Evolutionary conservation across 129 eudicot species (phyloP).

Genomic region (Lonicera japonica): DNA sequence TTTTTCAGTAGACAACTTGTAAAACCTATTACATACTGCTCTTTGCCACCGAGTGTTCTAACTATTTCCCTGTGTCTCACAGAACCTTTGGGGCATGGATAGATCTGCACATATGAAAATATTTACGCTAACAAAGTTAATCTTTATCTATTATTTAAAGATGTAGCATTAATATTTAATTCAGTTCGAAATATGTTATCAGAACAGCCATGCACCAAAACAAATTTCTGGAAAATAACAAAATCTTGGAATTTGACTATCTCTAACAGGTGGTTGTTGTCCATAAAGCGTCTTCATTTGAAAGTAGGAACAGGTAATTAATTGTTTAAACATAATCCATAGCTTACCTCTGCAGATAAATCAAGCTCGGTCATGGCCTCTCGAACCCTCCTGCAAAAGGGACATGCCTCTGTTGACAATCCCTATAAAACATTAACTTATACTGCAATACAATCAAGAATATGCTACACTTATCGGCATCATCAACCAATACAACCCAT

Average conservation of each 20-base stretch:
- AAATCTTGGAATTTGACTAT: too few relatives aligned
- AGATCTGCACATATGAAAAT: slow-evolving; percentile 24
- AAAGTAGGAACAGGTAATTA: neutral
- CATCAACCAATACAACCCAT: too few relatives aligned
- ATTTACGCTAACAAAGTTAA: neutral
- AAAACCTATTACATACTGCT: slow-evolving; percentile 25
- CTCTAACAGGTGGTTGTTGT: neutral
- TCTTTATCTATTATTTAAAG: too few relatives aligned
- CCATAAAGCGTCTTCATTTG: neutral
- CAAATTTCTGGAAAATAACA: too few relatives aligned
- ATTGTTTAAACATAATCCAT: neutral
- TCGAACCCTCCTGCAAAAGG: slow-evolving; percentile 49
- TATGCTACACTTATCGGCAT: too few relatives aligned
- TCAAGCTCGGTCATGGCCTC: slow-evolving; percentile 48
- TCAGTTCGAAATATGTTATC: neutral
- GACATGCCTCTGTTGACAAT: slow-evolving; percentile 52
- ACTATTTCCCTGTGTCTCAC: slow-evolving; percentile 38
- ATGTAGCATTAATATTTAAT: neutral
- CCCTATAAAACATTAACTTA: slow-evolving; percentile 14
- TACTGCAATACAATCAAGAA: slow-evolving; percentile 1
- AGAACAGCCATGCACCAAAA: too few relatives aligned
- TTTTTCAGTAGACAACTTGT: neutral
- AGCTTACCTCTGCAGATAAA: slow-evolving; percentile 34
- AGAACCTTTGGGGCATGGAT: slow-evolving; percentile 50
- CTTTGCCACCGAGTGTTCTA: slow-evolving; percentile 37